These are phyloP conservation scores for Tolypocladium tundrense DNA, from an alignment of 2,329 filamentous ascomycete species.

Conservation along the genomic window DNA sequence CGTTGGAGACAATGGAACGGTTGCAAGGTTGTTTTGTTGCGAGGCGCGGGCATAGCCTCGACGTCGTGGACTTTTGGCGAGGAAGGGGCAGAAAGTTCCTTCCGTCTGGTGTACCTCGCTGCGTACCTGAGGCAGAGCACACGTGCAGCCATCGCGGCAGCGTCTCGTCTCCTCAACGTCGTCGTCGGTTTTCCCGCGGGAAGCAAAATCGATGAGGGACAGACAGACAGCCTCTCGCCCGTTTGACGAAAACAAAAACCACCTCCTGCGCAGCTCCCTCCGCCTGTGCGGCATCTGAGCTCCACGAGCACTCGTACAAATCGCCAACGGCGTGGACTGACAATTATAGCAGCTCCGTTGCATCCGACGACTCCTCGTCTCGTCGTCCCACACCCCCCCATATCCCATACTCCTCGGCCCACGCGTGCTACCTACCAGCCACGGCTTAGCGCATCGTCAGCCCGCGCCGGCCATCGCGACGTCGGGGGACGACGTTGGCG, in stretches of 20 bases:
- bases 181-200: no score
- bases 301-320: no score
- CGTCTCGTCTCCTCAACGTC: neutral
- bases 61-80: neutral
- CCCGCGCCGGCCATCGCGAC: neutral
- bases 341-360: neutral
- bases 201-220: neutral
- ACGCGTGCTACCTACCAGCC: slow-evolving; percentile 11
- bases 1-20: neutral
- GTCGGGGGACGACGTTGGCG: neutral
- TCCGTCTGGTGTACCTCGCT: neutral
- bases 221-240: neutral
- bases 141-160: neutral
- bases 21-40: neutral
- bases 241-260: neutral
- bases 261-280: neutral
- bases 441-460: slow-evolving; percentile 9
- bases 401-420: neutral
- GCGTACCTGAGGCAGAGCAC: neutral
- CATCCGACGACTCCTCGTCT: neutral
- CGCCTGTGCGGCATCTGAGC: neutral
- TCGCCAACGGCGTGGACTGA: neutral
- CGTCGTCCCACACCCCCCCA: neutral
- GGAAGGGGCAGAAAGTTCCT: neutral
- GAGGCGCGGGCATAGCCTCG: neutral